phyloP scores from a whole-genome alignment of 2,329 filamentous ascomycete species.

The Lachnellula suecica region DNA sequence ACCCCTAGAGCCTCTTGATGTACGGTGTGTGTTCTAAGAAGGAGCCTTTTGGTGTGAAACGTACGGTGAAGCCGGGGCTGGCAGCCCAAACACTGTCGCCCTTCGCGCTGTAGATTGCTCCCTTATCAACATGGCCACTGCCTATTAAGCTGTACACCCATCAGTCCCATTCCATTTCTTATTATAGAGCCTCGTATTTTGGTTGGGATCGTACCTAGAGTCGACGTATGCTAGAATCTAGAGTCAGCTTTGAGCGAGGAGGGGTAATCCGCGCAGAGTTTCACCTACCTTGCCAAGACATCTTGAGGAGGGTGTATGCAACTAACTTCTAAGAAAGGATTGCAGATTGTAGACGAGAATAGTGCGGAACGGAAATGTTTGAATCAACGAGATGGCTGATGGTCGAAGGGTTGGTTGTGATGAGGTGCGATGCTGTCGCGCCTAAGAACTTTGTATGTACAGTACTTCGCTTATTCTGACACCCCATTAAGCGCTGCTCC shows the following conservation, averaged over 20 bases:
- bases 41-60: conserved; percentile 10
- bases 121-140: conserved; percentile 78
- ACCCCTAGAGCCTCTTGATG: neutral
- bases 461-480: neutral
- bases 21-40: neutral
- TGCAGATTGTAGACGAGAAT: neutral
- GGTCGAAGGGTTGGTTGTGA: conserved; percentile 2
- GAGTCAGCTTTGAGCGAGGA: conserved; percentile 26
- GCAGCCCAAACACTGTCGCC: conserved; percentile 80
- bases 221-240: conserved; percentile 55
- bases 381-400: conserved; percentile 14
- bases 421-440: neutral
- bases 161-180: conserved; percentile 19
- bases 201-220: conserved; percentile 48
- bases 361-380: conserved; percentile 5
- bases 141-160: conserved; percentile 66
- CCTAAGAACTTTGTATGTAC: neutral
- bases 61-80: conserved; percentile 59
- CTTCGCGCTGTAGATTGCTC: conserved; percentile 77
- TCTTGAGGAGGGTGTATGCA: conserved; percentile 38
- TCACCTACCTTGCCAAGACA: conserved; percentile 74
- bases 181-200: neutral
- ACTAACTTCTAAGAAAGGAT: conserved; percentile 5
- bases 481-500: too few relatives aligned
- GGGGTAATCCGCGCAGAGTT: conserved; percentile 25